phyloP scores from a whole-genome alignment of 306 rosid genomes.

The Fragaria vesca region DNA sequence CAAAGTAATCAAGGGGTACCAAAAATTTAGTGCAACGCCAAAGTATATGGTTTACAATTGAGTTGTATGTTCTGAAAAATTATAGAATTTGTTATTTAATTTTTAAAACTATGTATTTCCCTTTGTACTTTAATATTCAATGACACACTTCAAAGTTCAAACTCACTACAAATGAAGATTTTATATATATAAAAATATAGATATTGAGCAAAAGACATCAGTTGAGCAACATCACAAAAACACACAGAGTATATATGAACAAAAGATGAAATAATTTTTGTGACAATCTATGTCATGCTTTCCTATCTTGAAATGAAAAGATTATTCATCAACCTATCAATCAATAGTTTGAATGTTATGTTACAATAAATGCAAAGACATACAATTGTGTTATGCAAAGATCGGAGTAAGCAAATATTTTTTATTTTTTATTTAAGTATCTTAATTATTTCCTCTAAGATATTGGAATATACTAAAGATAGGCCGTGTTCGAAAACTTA shows the following conservation, averaged over 20 bases:
- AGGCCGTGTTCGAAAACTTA: too few relatives aligned
- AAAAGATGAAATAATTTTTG: neutral
- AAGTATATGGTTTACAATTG: conserved; percentile 74
- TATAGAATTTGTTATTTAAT: neutral
- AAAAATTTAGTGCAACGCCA: conserved; percentile 97
- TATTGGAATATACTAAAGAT: too few relatives aligned
- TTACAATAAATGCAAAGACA: neutral
- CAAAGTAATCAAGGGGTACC: conserved; percentile 97
- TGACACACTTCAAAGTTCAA: too few relatives aligned
- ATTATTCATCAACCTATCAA: neutral
- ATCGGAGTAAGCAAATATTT: too few relatives aligned
- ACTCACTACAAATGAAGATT: too few relatives aligned
- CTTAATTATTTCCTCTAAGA: too few relatives aligned
- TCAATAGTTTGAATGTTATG: neutral
- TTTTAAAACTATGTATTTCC: too few relatives aligned
- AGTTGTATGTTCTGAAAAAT: neutral
- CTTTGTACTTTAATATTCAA: too few relatives aligned
- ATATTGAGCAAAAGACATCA: too few relatives aligned
- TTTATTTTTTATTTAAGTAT: too few relatives aligned
- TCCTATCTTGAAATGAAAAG: neutral
- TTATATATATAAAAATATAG: too few relatives aligned
- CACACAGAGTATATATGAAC: neutral
- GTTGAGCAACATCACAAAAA: neutral
- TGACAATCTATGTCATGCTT: neutral
- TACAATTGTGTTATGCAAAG: too few relatives aligned